phyloP scores from a whole-genome alignment of 805 yeast genomes.

The Torulaspora delbrueckii region DNA sequence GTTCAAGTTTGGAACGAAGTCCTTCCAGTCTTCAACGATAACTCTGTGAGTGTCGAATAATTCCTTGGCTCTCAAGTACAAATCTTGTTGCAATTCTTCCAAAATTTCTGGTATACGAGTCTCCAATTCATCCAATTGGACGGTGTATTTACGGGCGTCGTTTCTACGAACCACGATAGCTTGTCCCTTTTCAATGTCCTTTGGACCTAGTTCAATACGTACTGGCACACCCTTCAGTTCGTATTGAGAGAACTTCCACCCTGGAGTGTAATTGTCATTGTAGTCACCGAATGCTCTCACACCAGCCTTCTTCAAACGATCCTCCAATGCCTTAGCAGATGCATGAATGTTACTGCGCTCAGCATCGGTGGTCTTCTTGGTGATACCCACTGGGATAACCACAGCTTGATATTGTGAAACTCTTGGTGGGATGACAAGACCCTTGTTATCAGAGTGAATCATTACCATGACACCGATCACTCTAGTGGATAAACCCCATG shows the following conservation, averaged over 20 bases:
- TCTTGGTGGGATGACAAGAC: conserved; percentile 95
- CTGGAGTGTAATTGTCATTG: conserved; percentile 93
- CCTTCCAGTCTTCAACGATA: conserved; percentile 76
- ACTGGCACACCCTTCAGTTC: conserved; percentile 95
- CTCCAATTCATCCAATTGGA: conserved; percentile 62
- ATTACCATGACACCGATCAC: conserved; percentile 99
- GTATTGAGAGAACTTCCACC: conserved; percentile 98
- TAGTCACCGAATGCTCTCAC: conserved; percentile 80
- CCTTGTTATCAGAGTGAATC: conserved; percentile 98
- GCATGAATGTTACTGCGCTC: conserved; percentile 62
- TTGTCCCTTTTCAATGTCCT: conserved; percentile 75
- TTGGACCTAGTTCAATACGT: conserved; percentile 94
- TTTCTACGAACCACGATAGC: conserved; percentile 93
- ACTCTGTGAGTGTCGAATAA: conserved; percentile 81
- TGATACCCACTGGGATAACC: conserved; percentile 91
- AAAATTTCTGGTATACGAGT: conserved; percentile 66
- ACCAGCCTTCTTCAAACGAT: conserved; percentile 51
- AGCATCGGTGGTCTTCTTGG: conserved; percentile 76
- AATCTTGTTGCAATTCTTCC: conserved; percentile 72
- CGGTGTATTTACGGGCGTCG: conserved; percentile 66
- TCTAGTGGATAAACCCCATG: conserved; percentile 99
- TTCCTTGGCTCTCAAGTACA: conserved; percentile 74
- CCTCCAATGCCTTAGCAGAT: conserved; percentile 68
- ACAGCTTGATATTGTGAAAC: conserved; percentile 91
- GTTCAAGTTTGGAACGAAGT: conserved; percentile 89